Conservation (phyloP, 805 yeast genomes). For the Metschnikowia orientalis region DNA sequence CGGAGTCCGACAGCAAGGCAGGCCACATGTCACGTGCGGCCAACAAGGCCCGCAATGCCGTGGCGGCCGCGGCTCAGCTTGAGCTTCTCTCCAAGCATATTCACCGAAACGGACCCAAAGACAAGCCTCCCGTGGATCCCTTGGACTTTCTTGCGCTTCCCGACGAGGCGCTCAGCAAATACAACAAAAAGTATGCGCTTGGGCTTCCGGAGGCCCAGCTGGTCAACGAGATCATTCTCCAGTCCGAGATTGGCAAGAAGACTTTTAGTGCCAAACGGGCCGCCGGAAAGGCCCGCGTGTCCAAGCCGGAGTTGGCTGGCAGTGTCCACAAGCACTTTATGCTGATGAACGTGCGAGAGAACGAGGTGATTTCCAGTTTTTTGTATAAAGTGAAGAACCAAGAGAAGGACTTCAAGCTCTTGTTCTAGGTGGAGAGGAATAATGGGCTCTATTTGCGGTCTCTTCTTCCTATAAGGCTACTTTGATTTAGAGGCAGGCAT, state of each 20-base stretch:
- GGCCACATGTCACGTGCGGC: slow-evolving; percentile 36
- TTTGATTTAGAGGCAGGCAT: too few species aligned
- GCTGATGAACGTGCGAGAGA: slow-evolving; percentile 59
- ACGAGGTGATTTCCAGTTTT: slow-evolving; percentile 83
- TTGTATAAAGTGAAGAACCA: slow-evolving; percentile 80
- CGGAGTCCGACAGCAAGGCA: slow-evolving; percentile 30
- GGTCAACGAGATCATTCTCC: slow-evolving; percentile 63
- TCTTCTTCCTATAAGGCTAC: too few species aligned
- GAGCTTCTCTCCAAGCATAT: slow-evolving; percentile 64
- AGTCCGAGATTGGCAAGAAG: slow-evolving; percentile 68
- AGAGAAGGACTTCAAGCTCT: slow-evolving; percentile 39
- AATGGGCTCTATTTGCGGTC: too few species aligned
- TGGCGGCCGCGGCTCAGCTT: slow-evolving; percentile 65
- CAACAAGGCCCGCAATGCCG: slow-evolving; percentile 57
- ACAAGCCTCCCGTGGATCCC: slow-evolving; percentile 48
- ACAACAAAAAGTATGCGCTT: slow-evolving; percentile 57
- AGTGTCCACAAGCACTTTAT: slow-evolving; percentile 67
- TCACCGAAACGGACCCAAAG: slow-evolving; percentile 68
- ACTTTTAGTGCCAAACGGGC: slow-evolving; percentile 38
- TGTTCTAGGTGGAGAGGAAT: too few species aligned
- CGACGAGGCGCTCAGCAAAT: slow-evolving; percentile 60
- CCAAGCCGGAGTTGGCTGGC: slow-evolving; percentile 56
- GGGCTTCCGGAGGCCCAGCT: slow-evolving; percentile 59
- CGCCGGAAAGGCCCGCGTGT: slow-evolving; percentile 37
- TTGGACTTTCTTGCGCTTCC: slow-evolving; percentile 67